phyloP scores from a whole-genome alignment of 495 filamentous ascomycete species.

The Immersiella caudata region DNA sequence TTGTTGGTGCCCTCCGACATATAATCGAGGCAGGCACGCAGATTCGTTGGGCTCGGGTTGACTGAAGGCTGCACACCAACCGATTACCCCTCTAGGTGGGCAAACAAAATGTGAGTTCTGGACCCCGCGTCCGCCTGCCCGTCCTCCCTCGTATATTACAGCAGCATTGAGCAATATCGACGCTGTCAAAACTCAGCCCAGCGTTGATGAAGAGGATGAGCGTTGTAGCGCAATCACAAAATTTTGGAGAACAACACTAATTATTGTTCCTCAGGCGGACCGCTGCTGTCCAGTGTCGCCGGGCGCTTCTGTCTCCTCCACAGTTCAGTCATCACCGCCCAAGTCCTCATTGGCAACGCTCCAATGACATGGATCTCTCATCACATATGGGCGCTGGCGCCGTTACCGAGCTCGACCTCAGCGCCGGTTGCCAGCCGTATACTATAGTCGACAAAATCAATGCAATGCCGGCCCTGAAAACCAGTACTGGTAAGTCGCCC shows the following conservation, averaged over 20 bases:
- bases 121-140: conserved; percentile 9
- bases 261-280: conserved; percentile 20
- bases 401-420: conserved; percentile 52
- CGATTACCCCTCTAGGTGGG: not conserved
- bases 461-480: conserved; percentile 52
- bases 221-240: not conserved
- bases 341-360: conserved; percentile 15
- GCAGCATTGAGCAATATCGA: conserved; percentile 25
- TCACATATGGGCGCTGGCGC: conserved; percentile 37
- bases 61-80: not conserved
- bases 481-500: conserved; percentile 50
- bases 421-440: conserved; percentile 41
- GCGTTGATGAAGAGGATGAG: conserved; percentile 18
- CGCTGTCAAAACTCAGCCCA: conserved; percentile 28
- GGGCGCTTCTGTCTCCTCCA: conserved; percentile 19
- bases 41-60: not conserved
- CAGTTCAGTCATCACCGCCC: conserved; percentile 5
- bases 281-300: conserved; percentile 27
- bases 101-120: not conserved
- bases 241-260: conserved; percentile 4
- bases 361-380: conserved; percentile 40
- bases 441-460: conserved; percentile 51
- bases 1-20: not conserved
- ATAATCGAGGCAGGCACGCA: not conserved
- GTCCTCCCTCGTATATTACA: conserved; percentile 18